Evolutionary conservation across 495 filamentous ascomycete genomes (phyloP).

Genomic region (Amniculicola lignicola): DNA sequence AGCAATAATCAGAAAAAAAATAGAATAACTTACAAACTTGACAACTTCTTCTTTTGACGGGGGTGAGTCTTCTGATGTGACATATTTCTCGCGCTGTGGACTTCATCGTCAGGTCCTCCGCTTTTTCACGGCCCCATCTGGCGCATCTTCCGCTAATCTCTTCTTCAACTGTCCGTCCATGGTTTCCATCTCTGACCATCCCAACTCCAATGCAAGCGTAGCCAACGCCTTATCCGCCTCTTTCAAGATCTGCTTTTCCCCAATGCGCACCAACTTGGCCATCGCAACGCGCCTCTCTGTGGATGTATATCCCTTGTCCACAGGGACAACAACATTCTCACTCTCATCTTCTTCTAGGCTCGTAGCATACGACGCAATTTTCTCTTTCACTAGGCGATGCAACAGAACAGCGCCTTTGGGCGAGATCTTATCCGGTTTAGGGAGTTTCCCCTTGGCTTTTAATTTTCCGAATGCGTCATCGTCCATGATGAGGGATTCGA

Average conservation of each 20-base stretch:
- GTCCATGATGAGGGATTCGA: slow-evolving; percentile 48
- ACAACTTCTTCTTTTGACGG: background rate
- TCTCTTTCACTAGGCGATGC: slow-evolving; percentile 34
- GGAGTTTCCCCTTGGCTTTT: slow-evolving; percentile 50
- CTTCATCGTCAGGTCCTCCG: background rate
- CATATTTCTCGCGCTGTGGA: background rate
- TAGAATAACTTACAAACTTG: slow-evolving; percentile 1
- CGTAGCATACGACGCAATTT: slow-evolving; percentile 58
- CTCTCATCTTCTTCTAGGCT: slow-evolving; percentile 58
- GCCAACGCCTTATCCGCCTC: slow-evolving; percentile 38
- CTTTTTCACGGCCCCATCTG: slow-evolving; percentile 1
- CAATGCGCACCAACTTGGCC: slow-evolving; percentile 72
- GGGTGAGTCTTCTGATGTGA: background rate
- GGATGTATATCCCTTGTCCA: background rate
- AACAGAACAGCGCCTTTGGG: slow-evolving; percentile 44
- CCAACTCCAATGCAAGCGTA: background rate
- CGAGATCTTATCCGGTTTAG: slow-evolving; percentile 48
- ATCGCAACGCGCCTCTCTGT: slow-evolving; percentile 50
- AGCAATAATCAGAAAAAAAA: background rate
- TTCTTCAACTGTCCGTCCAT: slow-evolving; percentile 10
- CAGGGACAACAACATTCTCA: slow-evolving; percentile 2
- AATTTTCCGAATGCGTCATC: slow-evolving; percentile 33
- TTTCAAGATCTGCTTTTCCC: slow-evolving; percentile 73
- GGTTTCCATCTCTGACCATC: background rate
- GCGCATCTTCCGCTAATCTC: background rate